A percentile compares a stretch with the other conserved stretches of the same genome.
These are phyloP conservation scores for Phytophthora capsici DNA, from an alignment of 352 stramenopile genomes.

Conservation along the genomic window DNA sequence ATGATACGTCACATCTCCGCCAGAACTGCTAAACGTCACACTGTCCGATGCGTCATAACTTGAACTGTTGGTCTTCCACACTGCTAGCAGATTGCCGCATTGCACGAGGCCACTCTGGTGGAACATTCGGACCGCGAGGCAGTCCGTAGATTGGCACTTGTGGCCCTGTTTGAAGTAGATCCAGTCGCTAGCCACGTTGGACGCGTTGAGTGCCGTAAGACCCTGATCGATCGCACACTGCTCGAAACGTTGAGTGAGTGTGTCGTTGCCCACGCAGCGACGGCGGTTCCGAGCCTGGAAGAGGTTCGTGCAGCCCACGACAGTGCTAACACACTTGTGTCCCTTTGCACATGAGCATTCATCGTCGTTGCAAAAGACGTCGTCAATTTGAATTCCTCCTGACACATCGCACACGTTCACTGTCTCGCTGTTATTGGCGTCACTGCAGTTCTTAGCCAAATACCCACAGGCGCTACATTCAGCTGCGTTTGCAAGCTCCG, in stretches of 20 bases:
- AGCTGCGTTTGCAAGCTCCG: conserved; percentile 24
- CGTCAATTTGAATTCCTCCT: conserved; percentile 76
- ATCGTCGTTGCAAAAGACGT: conserved; percentile 78
- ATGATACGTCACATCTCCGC: conserved; percentile 49
- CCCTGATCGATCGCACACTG: conserved; percentile 53
- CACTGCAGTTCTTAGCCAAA: conserved; percentile 70
- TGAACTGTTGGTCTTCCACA: conserved; percentile 66
- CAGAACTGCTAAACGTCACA: conserved; percentile 13
- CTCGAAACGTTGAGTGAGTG: conserved; percentile 57
- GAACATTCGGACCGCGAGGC: conserved; percentile 61
- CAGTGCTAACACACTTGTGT: conserved; percentile 65
- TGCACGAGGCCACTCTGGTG: conserved; percentile 68
- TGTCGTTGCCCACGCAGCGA: conserved; percentile 64
- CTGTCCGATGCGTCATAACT: conserved; percentile 15
- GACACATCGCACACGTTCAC: conserved; percentile 61
- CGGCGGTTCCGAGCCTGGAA: conserved; percentile 74
- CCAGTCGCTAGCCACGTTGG: conserved; percentile 72
- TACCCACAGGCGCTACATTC: conserved; percentile 70
- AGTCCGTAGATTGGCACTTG: conserved; percentile 69
- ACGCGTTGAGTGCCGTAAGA: conserved; percentile 52
- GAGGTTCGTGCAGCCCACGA: conserved; percentile 73
- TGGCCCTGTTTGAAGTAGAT: conserved; percentile 67
- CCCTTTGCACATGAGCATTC: conserved; percentile 60
- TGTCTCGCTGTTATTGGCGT: conserved; percentile 1
- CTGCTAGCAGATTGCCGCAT: conserved; percentile 68